phyloP scores from a whole-genome alignment of 208 protist species.

The Histomonas meleagridis region DNA sequence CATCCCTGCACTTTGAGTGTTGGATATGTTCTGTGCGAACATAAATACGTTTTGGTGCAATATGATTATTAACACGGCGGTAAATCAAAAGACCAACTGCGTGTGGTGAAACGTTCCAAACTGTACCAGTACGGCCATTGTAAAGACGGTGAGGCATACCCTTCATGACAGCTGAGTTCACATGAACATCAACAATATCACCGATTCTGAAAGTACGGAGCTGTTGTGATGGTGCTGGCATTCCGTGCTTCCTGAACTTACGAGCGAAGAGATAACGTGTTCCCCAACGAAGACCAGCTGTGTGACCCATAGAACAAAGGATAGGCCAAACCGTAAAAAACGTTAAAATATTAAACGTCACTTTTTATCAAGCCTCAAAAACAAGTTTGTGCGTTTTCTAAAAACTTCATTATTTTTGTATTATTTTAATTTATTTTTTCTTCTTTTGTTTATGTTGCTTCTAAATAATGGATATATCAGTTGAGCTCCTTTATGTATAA shows the following conservation, averaged over 20 bases:
- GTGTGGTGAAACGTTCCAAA: slow-evolving; percentile 95
- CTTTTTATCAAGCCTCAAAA: too few relatives aligned
- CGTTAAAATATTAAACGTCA: too few relatives aligned
- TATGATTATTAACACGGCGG: slow-evolving; percentile 87
- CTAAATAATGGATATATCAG: too few relatives aligned
- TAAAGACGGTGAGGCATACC: slow-evolving; percentile 99
- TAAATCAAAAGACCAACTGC: slow-evolving; percentile 96
- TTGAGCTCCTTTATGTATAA: too few relatives aligned
- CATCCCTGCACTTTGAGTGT: slow-evolving; percentile 65
- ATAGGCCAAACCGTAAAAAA: neutral
- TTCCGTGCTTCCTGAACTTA: slow-evolving; percentile 80
- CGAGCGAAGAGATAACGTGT: slow-evolving; percentile 90
- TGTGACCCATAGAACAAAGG: slow-evolving; percentile 67
- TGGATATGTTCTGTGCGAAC: slow-evolving; percentile 96
- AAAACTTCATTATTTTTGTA: too few relatives aligned
- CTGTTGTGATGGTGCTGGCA: slow-evolving; percentile 73
- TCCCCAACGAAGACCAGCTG: slow-evolving; percentile 83
- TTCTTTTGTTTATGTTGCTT: too few relatives aligned
- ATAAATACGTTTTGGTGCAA: slow-evolving; percentile 96
- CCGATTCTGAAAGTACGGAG: slow-evolving; percentile 86
- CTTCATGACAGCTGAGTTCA: slow-evolving; percentile 88
- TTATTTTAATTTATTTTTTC: too few relatives aligned
- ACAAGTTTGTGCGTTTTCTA: too few relatives aligned
- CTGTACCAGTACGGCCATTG: slow-evolving; percentile 95
- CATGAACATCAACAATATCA: slow-evolving; percentile 95